These are phyloP conservation scores for Crithidia sp. DNA, from an alignment of 208 protist genomes.

Conservation along the genomic window DNA sequence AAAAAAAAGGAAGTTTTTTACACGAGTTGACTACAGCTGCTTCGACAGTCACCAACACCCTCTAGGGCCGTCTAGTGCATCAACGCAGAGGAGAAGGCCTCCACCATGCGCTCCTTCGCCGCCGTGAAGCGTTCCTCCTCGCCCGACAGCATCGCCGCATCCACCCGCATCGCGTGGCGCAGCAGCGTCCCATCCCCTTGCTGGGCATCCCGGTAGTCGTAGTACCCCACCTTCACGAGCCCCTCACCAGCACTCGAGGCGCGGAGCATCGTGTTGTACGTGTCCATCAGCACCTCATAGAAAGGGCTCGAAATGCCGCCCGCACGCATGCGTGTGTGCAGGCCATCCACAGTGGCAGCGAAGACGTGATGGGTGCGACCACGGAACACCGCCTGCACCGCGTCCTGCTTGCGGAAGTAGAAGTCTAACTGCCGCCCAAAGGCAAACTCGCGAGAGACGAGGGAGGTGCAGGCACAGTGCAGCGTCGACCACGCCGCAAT, in stretches of 20 bases:
- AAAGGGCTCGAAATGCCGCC: constrained; percentile 54
- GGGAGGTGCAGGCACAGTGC: constrained; percentile 60
- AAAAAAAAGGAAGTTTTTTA: too few relatives aligned
- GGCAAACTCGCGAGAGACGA: constrained; percentile 76
- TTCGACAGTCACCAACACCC: background rate
- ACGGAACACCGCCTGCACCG: constrained; percentile 59
- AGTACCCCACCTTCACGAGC: constrained; percentile 69
- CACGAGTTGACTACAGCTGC: too few relatives aligned
- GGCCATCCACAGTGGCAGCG: constrained; percentile 58
- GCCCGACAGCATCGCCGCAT: constrained; percentile 73
- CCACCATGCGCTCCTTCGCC: constrained; percentile 54
- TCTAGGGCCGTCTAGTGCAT: background rate
- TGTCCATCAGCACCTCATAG: constrained; percentile 88
- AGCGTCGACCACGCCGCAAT: constrained; percentile 49
- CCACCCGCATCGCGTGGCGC: constrained; percentile 54
- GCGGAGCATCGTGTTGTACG: constrained; percentile 78
- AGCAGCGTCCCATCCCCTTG: constrained; percentile 39
- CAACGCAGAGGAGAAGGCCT: constrained; percentile 34
- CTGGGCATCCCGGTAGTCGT: constrained; percentile 45
- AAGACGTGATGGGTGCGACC: constrained; percentile 28
- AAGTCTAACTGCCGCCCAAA: constrained; percentile 81
- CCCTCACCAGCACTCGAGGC: constrained; percentile 67
- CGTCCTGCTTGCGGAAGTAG: constrained; percentile 73
- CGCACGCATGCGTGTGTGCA: constrained; percentile 59
- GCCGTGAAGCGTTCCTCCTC: constrained; percentile 63